Evolutionary conservation across 2,329 filamentous ascomycete genomes (phyloP), one percentile per base, ranked within the genome.

Genomic region (Akanthomyces uredinophilus): DNA sequence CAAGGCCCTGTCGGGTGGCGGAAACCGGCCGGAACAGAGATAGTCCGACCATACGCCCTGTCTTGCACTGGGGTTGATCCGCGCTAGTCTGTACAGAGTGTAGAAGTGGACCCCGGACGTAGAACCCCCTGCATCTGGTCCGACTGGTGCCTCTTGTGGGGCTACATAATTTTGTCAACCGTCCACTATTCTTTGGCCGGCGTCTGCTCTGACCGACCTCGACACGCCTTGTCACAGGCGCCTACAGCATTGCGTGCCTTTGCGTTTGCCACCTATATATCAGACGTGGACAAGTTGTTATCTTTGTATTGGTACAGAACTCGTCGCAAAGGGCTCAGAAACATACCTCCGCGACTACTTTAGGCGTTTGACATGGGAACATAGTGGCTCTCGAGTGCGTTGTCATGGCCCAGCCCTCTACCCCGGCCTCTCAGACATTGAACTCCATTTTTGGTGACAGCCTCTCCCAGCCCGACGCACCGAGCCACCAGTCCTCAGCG

Each of bases 391-490:
- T n/a, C n/a, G 41, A 43, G 49, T 61, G 32, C 32, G 18, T 54
- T 54, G 70, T 68, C 70, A 81, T 81, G 78, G 68, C 75, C 70
- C 71, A 73, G 74, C 77, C 75, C 72, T 79, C 80, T 22, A 76
- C 77, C 66, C 79, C 80, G 66, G 54, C 61, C 41, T 75, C 72
- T 65, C 75, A 76, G 66, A 67, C 69, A 65, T 68, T 72, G 65
- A 71, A 71, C 67, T 81, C 78, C 66, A 76, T 82, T 69, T 84
- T 83, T 69, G 81, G 80, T n/a, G 51, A 58, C 39, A 37, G 46
- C 32, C 27, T 47, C 22, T 47, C 44, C 72, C 74, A 44, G 29
- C 65, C 63, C 44, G 64, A 60, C 44, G 57, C 67, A 62, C 51
- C 67, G 54, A 69, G 68, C 65, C 70, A 73, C 60, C 55, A 66